Conservation (phyloP, 169 alveolate species). For the Eimeria zaria region DNA sequence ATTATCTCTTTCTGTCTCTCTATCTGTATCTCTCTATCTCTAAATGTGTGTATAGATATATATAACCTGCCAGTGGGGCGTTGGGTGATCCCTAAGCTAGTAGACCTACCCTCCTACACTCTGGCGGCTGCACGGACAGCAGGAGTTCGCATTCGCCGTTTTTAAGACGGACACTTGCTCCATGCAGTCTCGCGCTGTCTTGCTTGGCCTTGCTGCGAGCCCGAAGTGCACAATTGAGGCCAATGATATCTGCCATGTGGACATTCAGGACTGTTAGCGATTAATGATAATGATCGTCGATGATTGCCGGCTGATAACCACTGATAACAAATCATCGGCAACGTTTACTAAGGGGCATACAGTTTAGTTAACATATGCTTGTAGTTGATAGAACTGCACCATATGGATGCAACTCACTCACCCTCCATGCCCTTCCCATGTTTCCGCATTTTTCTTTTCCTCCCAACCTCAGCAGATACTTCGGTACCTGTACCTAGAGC, state of each 20-base stretch:
- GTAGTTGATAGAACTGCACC: neutral
- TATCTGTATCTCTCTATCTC: no score
- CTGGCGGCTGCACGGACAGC: neutral
- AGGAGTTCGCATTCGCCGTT: neutral
- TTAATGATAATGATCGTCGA: neutral
- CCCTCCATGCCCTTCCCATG: neutral
- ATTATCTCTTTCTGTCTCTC: no score
- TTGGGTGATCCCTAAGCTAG: neutral
- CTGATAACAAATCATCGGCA: no score
- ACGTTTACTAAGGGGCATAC: neutral
- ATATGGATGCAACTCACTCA: neutral
- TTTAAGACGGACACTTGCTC: neutral
- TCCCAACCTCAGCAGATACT: neutral
- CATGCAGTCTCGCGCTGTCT: neutral
- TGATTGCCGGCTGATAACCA: neutral
- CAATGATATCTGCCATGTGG: neutral
- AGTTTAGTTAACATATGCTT: neutral
- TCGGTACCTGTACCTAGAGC: neutral
- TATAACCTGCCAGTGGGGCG: neutral
- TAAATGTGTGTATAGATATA: neutral
- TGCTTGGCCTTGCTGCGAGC: neutral
- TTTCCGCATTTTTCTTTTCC: neutral
- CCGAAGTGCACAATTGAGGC: neutral
- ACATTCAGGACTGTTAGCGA: neutral
- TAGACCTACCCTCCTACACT: neutral